These are phyloP conservation scores for Fraxinus excelsior DNA, from an alignment of 257 asterid genomes.

Conservation along the genomic window DNA sequence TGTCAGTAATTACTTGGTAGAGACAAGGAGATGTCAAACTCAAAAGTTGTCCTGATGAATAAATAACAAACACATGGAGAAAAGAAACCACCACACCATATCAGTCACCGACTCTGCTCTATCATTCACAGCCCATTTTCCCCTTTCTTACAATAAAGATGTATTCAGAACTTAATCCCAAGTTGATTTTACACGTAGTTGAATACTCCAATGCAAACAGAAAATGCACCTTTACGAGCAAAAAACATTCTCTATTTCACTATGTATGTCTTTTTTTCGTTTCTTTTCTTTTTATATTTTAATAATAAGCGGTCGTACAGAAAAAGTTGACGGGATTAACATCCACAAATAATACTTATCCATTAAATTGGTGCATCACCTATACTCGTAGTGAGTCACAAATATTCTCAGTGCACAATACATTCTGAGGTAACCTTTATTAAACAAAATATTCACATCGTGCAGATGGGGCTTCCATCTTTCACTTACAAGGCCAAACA, in stretches of 20 bases:
- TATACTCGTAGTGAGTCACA: not conserved
- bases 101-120: not conserved
- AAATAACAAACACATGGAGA: not conserved
- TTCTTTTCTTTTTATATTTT: not conserved
- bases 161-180: not conserved
- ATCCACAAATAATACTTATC: not conserved
- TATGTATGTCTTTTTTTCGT: no score
- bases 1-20: constrained; percentile 40
- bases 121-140: no score
- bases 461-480: not conserved
- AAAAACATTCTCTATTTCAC: not conserved
- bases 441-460: not conserved
- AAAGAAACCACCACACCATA: not conserved
- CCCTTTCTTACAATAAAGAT: not conserved
- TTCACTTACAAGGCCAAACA: not conserved
- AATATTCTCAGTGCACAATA: not conserved
- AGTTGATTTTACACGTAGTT: not conserved
- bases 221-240: not conserved
- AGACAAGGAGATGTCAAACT: constrained; percentile 18
- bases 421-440: constrained; percentile 1
- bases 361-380: not conserved
- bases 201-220: not conserved
- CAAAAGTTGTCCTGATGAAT: not conserved
- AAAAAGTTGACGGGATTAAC: not conserved
- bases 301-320: not conserved